These are phyloP conservation scores for Exophiala lecanii-corni DNA, from an alignment of 2,329 filamentous ascomycete genomes.

Conservation along the genomic window DNA sequence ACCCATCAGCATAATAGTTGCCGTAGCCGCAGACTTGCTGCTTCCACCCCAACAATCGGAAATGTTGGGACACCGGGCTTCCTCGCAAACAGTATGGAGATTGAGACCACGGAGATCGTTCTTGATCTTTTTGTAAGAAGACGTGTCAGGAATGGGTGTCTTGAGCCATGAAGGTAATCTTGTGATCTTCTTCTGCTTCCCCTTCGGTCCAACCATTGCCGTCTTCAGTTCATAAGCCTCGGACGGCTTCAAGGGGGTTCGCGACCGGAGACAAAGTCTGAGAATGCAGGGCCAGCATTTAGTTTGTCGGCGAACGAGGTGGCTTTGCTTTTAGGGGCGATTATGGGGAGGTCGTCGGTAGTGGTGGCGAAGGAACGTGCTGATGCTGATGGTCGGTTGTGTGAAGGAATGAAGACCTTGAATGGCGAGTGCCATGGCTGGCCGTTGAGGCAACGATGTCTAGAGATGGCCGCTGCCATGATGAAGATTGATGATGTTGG, in stretches of 20 bases:
- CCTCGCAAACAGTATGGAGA: constrained; percentile 94
- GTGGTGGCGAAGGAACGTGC: constrained; percentile 42
- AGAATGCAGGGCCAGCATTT: constrained; percentile 60
- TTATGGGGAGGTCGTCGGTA: constrained; percentile 34
- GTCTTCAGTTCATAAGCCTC: constrained; percentile 59
- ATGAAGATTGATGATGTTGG: too few relatives aligned
- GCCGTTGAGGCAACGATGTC: constrained; percentile 24
- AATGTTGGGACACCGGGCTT: constrained; percentile 95
- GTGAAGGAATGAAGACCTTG: constrained; percentile 23
- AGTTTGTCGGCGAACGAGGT: constrained; percentile 60
- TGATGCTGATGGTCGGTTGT: constrained; percentile 4
- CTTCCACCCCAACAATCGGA: constrained; percentile 95
- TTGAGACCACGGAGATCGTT: constrained; percentile 83
- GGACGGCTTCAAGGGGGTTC: constrained; percentile 39
- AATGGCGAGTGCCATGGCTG: constrained; percentile 25
- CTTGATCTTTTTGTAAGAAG: constrained; percentile 93
- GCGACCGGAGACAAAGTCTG: constrained; percentile 54
- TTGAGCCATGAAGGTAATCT: constrained; percentile 92
- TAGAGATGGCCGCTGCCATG: constrained; percentile 20
- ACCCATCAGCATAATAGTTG: constrained; percentile 99
- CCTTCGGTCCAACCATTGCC: constrained; percentile 56
- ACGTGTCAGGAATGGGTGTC: constrained; percentile 81
- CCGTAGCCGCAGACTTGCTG: constrained; percentile 83
- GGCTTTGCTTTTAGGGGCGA: constrained; percentile 36
- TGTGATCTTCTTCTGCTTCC: constrained; percentile 61